Evolutionary conservation across 2,329 filamentous ascomycete genomes (phyloP), one percentile per base, ranked within the genome.

Genomic region (Curvularia spicifera): DNA sequence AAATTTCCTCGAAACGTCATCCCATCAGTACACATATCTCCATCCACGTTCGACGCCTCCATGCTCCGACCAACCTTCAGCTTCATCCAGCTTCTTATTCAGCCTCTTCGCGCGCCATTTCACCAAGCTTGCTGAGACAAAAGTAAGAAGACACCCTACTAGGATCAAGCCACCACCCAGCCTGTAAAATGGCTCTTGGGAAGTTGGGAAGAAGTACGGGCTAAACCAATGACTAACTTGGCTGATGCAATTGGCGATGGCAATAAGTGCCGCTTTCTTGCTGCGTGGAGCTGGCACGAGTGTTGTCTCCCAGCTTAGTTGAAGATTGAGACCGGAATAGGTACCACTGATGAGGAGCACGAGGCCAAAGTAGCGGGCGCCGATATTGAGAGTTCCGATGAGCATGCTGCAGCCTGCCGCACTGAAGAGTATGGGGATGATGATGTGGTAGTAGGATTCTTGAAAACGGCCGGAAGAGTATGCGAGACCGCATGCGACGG

Each of bases 301-400:
- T 0, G 76, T 79, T 0, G 78, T 79, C 49, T 80, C 78, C 78
- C 78, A 80, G 0, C 77, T 76, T 1, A 80, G 67, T 59, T 79
- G 77, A 33, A 80, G 61, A 45, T 79, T 79, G 5, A 79, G 72
- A 12, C 76, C 76, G 48, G 69, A 75, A 62, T 76, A 79, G 0
- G 77, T 75, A 31, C 78, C 78, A 22, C 64, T 67, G 37, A 76
- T 72, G 1, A 79, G 40, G 2, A 75, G 59, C 20, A 71, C 56
- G 18, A 68, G 65, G 6, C 66, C 64, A 50, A 73, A 68, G 64
- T 73, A 74, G 47, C 71, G 66, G 3, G 71, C 68, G 12, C 68
- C 71, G 13, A 70, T 59, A 57, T 73, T 73, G 10, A 67, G 58
- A 3, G 73, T 74, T 8, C 59, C 59, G 37, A 76, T 75, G 39